A percentile compares a stretch with the other conserved stretches of the same genome.
Conservation (phyloP, 768 basidiomycete genomes). For the Lepiota brunneoincarnata region DNA sequence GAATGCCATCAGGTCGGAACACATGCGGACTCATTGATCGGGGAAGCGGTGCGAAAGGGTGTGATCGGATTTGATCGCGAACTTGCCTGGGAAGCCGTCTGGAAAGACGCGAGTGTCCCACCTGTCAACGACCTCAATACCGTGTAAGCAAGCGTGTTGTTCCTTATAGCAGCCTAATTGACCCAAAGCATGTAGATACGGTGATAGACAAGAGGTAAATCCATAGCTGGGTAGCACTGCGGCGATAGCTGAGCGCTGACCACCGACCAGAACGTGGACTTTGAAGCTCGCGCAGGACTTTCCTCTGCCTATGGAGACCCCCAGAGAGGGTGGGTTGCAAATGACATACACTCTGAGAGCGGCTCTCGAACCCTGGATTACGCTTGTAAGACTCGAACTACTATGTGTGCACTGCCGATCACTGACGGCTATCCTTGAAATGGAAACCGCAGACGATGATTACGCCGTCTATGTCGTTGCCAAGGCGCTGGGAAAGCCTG, state of each 20-base stretch:
- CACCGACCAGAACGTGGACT: conserved; percentile 55
- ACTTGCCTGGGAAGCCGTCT: conserved; percentile 68
- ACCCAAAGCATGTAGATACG: conserved; percentile 13
- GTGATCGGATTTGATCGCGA: conserved; percentile 60
- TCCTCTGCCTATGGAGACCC: conserved; percentile 55
- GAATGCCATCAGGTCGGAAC: conserved; percentile 55
- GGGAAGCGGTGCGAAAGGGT: conserved; percentile 67
- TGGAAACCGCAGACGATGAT: conserved; percentile 59
- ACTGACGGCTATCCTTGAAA: background rate
- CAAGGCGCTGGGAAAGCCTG: conserved; percentile 43
- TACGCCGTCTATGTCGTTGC: conserved; percentile 68
- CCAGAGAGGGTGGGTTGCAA: conserved; percentile 69
- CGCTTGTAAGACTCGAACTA: conserved; percentile 47
- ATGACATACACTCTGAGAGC: conserved; percentile 75
- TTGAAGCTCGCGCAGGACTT: conserved; percentile 78
- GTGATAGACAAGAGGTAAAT: conserved; percentile 66
- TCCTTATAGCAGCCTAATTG: background rate
- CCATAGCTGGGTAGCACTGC: background rate
- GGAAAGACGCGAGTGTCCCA: conserved; percentile 67
- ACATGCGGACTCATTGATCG: conserved; percentile 73
- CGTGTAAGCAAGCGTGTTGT: conserved; percentile 61
- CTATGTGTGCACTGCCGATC: background rate
- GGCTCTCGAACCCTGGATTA: conserved; percentile 79
- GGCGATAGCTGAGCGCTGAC: background rate
- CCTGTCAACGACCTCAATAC: conserved; percentile 52